A percentile compares a stretch with the other conserved stretches of the same genome.
Conservation (phyloP, 768 basidiomycete species). For the Albatrellus ellisii region DNA sequence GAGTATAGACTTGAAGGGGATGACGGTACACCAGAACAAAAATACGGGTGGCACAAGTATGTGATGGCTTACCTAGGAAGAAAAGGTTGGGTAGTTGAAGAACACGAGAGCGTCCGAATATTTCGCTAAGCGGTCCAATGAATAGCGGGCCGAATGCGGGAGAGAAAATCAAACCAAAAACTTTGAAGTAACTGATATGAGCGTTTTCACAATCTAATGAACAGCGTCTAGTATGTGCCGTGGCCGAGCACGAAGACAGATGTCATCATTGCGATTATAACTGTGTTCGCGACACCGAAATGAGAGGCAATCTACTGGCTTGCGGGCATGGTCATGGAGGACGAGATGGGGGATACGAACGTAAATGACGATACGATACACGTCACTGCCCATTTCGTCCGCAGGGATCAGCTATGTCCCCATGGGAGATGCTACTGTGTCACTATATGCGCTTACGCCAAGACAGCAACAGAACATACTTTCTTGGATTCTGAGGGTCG, state of each 20-base stretch:
- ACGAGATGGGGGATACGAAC: slow-evolving; percentile 53
- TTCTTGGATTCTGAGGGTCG: slow-evolving; percentile 9
- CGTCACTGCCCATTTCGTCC: slow-evolving; percentile 25
- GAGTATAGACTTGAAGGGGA: too few relatives aligned
- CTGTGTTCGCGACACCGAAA: slow-evolving; percentile 39
- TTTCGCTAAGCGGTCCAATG: slow-evolving; percentile 56
- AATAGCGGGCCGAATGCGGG: slow-evolving; percentile 33
- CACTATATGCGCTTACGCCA: not conserved
- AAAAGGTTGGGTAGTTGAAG: slow-evolving; percentile 53
- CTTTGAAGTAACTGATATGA: too few relatives aligned
- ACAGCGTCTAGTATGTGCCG: too few relatives aligned
- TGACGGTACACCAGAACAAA: too few relatives aligned
- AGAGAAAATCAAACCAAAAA: too few relatives aligned
- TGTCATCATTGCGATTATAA: slow-evolving; percentile 39
- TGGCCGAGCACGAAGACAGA: slow-evolving; percentile 50
- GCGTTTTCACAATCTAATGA: too few relatives aligned
- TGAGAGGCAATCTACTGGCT: slow-evolving; percentile 32
- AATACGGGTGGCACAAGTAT: too few relatives aligned
- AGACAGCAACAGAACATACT: not conserved
- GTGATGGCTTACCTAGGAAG: too few relatives aligned
- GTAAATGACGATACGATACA: slow-evolving; percentile 51
- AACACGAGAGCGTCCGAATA: slow-evolving; percentile 52
- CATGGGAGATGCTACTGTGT: not conserved
- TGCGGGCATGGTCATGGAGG: slow-evolving; percentile 65
- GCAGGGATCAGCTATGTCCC: slow-evolving; percentile 5